A percentile compares a stretch with the other conserved stretches of the same genome.
phyloP scores from a whole-genome alignment of 257 asterid genomes.

The Echium plantagineum region DNA sequence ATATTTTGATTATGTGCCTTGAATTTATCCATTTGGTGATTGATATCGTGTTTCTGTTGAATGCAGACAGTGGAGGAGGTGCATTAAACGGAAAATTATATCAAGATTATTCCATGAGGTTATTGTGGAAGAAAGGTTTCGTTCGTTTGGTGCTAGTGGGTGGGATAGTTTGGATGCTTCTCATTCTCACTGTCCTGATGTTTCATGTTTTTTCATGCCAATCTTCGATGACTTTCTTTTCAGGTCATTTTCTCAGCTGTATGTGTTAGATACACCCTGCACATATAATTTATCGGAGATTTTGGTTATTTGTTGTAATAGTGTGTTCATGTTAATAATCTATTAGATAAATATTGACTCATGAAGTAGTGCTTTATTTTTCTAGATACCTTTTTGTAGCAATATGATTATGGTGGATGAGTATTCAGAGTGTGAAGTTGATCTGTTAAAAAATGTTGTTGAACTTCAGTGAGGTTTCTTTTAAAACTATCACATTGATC shows the following conservation, averaged over 20 bases:
- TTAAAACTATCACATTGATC: background rate
- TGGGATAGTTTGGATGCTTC: constrained; percentile 38
- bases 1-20: background rate
- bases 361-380: background rate
- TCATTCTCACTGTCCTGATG: constrained; percentile 24
- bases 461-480: background rate
- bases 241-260: constrained; percentile 15
- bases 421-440: background rate
- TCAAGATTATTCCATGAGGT: constrained; percentile 27
- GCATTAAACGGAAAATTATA: constrained; percentile 18
- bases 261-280: too few relatives aligned
- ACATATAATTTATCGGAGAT: background rate
- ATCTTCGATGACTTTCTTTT: constrained; percentile 31
- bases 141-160: constrained; percentile 29
- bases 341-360: background rate
- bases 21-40: background rate
- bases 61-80: constrained; percentile 17
- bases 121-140: constrained; percentile 36
- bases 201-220: constrained; percentile 46
- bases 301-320: background rate
- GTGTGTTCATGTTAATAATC: background rate
- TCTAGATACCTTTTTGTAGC: background rate
- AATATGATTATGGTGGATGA: background rate
- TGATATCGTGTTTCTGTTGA: background rate
- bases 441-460: too few relatives aligned